Percentiles rank a stretch among this genome's conserved stretches.
These are phyloP conservation scores for Wickerhamiella vanderwaltii DNA, from an alignment of 805 yeast genomes.

Conservation along the genomic window DNA sequence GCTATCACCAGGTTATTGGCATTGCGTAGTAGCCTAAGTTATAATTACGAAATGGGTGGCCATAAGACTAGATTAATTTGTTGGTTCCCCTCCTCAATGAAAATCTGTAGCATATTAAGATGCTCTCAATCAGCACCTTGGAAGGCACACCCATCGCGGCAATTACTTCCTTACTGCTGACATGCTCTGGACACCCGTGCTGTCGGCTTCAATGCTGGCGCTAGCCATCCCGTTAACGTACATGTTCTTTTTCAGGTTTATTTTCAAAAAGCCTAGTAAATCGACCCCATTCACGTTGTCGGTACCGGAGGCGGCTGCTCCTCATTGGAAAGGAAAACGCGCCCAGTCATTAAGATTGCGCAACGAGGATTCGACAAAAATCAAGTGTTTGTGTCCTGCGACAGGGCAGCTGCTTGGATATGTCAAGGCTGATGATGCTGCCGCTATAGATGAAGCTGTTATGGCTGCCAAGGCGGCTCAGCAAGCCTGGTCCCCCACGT, in stretches of 20 bases:
- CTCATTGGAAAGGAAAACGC: slow-evolving; percentile 86
- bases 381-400: slow-evolving; percentile 90
- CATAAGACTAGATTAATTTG: too few relatives aligned
- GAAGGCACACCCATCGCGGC: too few relatives aligned
- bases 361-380: slow-evolving; percentile 51
- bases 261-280: slow-evolving; percentile 9
- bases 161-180: slow-evolving; percentile 2
- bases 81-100: too few relatives aligned
- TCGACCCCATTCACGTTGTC: slow-evolving; percentile 30
- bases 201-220: slow-evolving; percentile 11
- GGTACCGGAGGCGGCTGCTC: slow-evolving; percentile 65
- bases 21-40: not conserved
- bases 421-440: slow-evolving; percentile 47
- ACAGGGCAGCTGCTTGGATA: slow-evolving; percentile 82
- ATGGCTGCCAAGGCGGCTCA: slow-evolving; percentile 45
- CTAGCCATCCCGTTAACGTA: slow-evolving; percentile 14
- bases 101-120: too few relatives aligned
- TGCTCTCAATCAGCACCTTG: too few relatives aligned
- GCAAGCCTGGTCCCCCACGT: slow-evolving; percentile 35
- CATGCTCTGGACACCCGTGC: slow-evolving; percentile 11
- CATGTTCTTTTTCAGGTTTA: slow-evolving; percentile 10
- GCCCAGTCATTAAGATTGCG: slow-evolving; percentile 48
- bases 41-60: too few relatives aligned
- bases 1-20: not conserved
- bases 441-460: slow-evolving; percentile 61